Evolutionary conservation across 495 filamentous ascomycete genomes (phyloP).

Genomic region (Penicillium desertorum): DNA sequence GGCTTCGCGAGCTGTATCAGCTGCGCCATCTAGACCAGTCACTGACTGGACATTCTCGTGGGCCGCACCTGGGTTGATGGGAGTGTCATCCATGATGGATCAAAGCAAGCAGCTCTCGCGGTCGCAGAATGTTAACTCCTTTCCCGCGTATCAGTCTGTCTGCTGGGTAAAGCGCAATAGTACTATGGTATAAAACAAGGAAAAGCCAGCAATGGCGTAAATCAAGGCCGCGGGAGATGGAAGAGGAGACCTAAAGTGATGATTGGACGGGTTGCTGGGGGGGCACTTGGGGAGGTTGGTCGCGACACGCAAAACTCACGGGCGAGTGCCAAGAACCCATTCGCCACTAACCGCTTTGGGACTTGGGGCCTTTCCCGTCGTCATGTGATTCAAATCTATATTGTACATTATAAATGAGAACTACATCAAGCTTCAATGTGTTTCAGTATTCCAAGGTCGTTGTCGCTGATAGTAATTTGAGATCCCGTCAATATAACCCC

Average conservation of each 20-base stretch:
- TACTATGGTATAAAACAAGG: conserved; percentile 7
- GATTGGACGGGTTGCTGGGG: conserved; percentile 26
- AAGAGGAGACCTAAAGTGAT: conserved; percentile 18
- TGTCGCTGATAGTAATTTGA: background rate
- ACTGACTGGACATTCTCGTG: conserved; percentile 33
- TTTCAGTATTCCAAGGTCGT: background rate
- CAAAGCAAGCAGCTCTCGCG: conserved; percentile 36
- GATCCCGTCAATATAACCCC: background rate
- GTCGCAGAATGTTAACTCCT: conserved; percentile 37
- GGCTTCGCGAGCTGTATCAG: conserved; percentile 29
- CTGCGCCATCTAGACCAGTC: conserved; percentile 28
- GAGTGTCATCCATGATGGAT: conserved; percentile 44
- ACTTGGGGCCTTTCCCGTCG: background rate
- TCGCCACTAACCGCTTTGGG: conserved; percentile 19
- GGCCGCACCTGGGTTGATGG: conserved; percentile 26
- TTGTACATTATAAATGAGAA: background rate
- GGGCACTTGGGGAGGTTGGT: conserved; percentile 30
- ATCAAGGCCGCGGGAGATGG: conserved; percentile 19
- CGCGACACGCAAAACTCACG: conserved; percentile 38
- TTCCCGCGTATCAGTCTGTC: conserved; percentile 23
- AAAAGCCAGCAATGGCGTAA: background rate
- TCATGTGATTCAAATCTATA: background rate
- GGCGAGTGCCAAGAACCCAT: conserved; percentile 23
- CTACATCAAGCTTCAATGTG: background rate
- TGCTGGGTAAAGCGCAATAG: conserved; percentile 21